Base-by-base conservation (phyloP, 495 filamentous ascomycete genomes). In the Trichoderma erinaceum region DNA sequence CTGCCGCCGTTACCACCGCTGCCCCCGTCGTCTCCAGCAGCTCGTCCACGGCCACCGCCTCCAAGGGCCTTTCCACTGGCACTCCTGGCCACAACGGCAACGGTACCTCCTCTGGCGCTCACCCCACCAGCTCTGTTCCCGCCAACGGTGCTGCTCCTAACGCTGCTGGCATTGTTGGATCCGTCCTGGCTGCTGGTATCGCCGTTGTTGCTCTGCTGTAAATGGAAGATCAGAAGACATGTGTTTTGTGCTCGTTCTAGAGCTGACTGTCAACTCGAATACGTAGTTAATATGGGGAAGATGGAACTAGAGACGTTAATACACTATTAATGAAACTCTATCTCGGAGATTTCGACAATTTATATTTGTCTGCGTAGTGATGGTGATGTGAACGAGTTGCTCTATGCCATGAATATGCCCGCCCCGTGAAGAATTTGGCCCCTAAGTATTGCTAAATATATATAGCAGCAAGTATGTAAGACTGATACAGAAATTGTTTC, bases 141-240 rank as follows among this genome's bases (percentile, higher is more conserved):
- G 27, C 56, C 56, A 61, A 61, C 56, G 56, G 56, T 25, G 56
- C 56, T 29, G 56, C 56, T 61, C 56, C 56, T 12, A 61, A 23
- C 23, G 56, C 23, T 18, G 56, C 21, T 48, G 65, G 41, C 44
- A 27, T 65, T 15, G 16, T 65, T 10, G 65, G 41, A 18, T 46
- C 44, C n/a, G 23, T 13, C 43, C 27, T 66, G 65, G 18, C 50
- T 50, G 41, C 25, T 52, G 65, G 65, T 32, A 43, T 66, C 23
- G 65, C 43, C 13, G 11, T 3, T 16, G 43, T 66, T n/a, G 65
- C n/a, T 5, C 3, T 66, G n/a, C 41, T 65, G 63, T 65, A 41
- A 43, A 18, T 11, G 10, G 56, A 16, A 6, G 56, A 32, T 29
- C 29, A 29, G 7, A 21, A 38, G 21, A 23, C 52, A 32, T 27